phyloP scores from a whole-genome alignment of 768 basidiomycete species.

The Pisolithus sp. region DNA sequence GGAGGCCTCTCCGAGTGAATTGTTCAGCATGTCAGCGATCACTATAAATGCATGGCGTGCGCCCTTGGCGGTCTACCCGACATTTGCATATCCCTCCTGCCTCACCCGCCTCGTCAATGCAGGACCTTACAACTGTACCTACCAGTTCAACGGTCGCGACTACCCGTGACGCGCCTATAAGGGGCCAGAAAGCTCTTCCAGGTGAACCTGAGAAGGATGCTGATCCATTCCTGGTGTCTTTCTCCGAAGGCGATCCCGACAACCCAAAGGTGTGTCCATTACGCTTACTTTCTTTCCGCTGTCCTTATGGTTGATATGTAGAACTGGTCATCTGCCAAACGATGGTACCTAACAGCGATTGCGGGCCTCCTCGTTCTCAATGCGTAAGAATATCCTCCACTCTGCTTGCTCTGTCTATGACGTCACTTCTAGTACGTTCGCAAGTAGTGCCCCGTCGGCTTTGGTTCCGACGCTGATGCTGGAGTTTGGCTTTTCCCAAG shows the following conservation, averaged over 20 bases:
- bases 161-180: neutral
- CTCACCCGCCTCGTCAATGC: too few species aligned
- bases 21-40: too few species aligned
- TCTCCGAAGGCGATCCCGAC: constrained; percentile 31
- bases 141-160: neutral
- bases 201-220: neutral
- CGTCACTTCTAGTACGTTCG: constrained; percentile 43
- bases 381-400: constrained; percentile 33
- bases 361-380: constrained; percentile 48
- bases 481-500: constrained; percentile 44
- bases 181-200: neutral
- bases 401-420: neutral
- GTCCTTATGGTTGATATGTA: constrained; percentile 15
- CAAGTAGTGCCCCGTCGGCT: constrained; percentile 53
- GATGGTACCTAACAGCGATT: constrained; percentile 50
- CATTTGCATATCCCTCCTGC: too few species aligned
- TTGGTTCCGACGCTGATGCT: constrained; percentile 39
- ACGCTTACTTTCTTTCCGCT: neutral
- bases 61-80: too few species aligned
- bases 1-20: too few species aligned
- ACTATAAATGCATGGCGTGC: too few species aligned
- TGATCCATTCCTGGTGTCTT: constrained; percentile 29
- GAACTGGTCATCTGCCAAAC: constrained; percentile 43
- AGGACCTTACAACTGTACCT: too few species aligned
- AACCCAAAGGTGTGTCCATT: constrained; percentile 43